phyloP scores from a whole-genome alignment of 305 asterid species.

The Fraxinus sp. region DNA sequence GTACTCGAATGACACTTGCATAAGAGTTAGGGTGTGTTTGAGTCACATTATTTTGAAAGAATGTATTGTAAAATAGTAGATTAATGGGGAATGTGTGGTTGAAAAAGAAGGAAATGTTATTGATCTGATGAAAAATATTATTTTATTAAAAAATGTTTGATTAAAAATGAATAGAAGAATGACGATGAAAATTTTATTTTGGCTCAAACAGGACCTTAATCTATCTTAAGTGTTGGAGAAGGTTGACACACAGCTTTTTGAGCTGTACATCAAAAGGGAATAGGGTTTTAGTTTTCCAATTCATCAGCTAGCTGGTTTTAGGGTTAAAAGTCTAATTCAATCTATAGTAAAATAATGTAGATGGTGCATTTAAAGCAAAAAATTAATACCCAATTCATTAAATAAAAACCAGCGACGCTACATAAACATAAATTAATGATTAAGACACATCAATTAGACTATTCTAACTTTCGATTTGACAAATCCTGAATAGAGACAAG shows the following conservation, averaged over 20 bases:
- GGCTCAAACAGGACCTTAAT: too few relatives aligned
- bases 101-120: too few relatives aligned
- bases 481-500: neutral
- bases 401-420: neutral
- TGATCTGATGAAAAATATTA: too few relatives aligned
- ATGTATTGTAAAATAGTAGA: too few relatives aligned
- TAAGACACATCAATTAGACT: neutral
- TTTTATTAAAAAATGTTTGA: too few relatives aligned
- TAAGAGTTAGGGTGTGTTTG: too few relatives aligned
- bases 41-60: too few relatives aligned
- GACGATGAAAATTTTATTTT: too few relatives aligned
- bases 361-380: neutral
- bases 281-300: neutral
- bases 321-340: neutral
- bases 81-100: too few relatives aligned
- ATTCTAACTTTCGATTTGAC: neutral
- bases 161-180: too few relatives aligned
- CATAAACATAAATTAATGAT: neutral
- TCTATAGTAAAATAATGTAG: neutral
- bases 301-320: neutral
- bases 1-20: too few relatives aligned
- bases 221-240: too few relatives aligned
- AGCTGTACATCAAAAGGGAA: neutral
- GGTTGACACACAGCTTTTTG: neutral
- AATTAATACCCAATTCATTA: neutral